These are phyloP conservation scores for Cladosporium sp. DNA, from an alignment of 2,329 filamentous ascomycete genomes.

Conservation along the genomic window DNA sequence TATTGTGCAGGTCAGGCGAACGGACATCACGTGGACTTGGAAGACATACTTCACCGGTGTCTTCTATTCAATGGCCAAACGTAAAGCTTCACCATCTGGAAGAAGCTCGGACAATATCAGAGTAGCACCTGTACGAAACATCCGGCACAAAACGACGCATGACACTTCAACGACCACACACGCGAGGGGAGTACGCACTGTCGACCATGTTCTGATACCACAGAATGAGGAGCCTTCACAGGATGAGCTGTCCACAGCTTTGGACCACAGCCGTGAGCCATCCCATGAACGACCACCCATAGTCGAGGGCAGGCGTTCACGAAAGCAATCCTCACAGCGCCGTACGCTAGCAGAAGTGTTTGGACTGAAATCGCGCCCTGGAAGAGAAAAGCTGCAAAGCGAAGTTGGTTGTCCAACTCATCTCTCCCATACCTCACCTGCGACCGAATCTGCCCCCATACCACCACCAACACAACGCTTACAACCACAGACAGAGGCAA, in stretches of 20 bases:
- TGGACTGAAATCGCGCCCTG: neutral
- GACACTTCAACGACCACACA: neutral
- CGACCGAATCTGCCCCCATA: too few species aligned
- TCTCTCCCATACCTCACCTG: too few species aligned
- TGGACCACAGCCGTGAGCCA: neutral
- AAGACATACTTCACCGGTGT: too few species aligned
- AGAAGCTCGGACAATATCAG: neutral
- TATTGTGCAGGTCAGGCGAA: too few species aligned
- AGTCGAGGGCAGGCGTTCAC: neutral
- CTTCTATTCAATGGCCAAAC: neutral
- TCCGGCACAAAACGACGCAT: neutral
- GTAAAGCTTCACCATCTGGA: neutral
- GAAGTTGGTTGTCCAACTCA: too few species aligned
- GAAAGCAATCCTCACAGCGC: neutral
- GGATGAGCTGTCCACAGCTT: neutral
- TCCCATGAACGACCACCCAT: neutral
- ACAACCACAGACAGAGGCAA: neutral
- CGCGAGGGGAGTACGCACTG: neutral
- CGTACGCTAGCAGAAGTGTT: neutral
- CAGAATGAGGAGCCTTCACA: neutral
- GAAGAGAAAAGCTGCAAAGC: too few species aligned
- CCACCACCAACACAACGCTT: too few species aligned
- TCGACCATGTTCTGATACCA: neutral
- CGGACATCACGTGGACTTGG: too few species aligned
- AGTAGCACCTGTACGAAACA: neutral